These are phyloP conservation scores for Aspergillus piperis DNA, from an alignment of 2,329 filamentous ascomycete genomes.

Conservation along the genomic window DNA sequence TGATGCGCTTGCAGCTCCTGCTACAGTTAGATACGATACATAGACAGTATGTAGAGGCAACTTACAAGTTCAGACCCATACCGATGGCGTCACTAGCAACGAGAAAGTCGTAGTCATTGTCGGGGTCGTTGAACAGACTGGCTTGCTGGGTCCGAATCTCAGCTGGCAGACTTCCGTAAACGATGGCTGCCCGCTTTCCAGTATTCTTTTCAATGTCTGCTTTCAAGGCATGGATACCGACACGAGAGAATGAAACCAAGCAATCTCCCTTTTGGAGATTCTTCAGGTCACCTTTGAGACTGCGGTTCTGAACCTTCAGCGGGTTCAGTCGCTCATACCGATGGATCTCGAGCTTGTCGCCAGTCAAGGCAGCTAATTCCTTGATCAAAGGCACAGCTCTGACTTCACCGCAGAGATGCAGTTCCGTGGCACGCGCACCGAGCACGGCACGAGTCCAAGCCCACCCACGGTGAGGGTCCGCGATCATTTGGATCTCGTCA, in stretches of 20 bases:
- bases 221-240: constrained; percentile 80
- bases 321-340: constrained; percentile 81
- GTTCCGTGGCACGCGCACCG: constrained; percentile 80
- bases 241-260: constrained; percentile 80
- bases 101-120: constrained; percentile 93
- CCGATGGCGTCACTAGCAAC: constrained; percentile 95
- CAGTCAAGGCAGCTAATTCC: constrained; percentile 73
- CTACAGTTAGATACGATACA: constrained; percentile 16
- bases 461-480: constrained; percentile 76
- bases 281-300: constrained; percentile 64
- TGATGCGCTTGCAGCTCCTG: constrained; percentile 77
- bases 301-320: constrained; percentile 64
- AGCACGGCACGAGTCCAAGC: constrained; percentile 92
- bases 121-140: constrained; percentile 86
- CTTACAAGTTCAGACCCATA: constrained; percentile 90
- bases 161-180: constrained; percentile 88
- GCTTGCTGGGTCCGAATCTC: constrained; percentile 93
- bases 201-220: constrained; percentile 73
- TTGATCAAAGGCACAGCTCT: constrained; percentile 77
- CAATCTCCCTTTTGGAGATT: constrained; percentile 86
- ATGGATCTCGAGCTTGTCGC: constrained; percentile 80
- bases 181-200: constrained; percentile 79
- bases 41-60: not conserved
- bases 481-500: constrained; percentile 98
- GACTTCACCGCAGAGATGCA: constrained; percentile 92